phyloP scores from a whole-genome alignment of 768 basidiomycete species.

The Naganishia vishniacii region DNA sequence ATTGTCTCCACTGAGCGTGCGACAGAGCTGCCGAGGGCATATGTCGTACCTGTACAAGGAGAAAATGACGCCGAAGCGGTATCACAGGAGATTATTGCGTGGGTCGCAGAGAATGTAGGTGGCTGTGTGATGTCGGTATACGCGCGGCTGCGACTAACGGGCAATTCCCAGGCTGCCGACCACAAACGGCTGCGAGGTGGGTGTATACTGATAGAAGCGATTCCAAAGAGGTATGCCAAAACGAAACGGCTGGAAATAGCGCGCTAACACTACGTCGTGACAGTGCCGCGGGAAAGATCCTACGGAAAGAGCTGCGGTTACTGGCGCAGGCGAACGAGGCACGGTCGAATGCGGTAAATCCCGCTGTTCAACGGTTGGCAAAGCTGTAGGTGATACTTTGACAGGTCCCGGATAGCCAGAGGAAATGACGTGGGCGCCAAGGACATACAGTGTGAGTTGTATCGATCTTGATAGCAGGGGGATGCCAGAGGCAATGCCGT shows the following conservation, averaged over 20 bases:
- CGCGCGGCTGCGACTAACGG: neutral
- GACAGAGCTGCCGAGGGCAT: conserved; percentile 68
- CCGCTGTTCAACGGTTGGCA: conserved; percentile 5
- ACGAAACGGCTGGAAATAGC: neutral
- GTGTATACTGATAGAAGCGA: conserved; percentile 55
- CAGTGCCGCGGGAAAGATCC: conserved; percentile 80
- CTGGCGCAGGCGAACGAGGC: neutral
- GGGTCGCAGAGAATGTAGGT: conserved; percentile 56
- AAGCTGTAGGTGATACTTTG: neutral
- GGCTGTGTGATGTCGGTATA: no score
- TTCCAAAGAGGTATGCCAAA: conserved; percentile 63
- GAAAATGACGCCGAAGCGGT: neutral
- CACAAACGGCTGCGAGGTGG: conserved; percentile 76
- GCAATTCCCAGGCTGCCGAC: conserved; percentile 51
- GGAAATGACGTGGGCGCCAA: no score
- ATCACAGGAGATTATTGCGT: conserved; percentile 56
- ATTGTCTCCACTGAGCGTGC: conserved; percentile 62
- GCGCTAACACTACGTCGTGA: neutral
- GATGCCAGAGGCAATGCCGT: no score
- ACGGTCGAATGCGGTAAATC: neutral
- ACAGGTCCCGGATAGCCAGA: no score
- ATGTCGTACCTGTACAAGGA: conserved; percentile 45
- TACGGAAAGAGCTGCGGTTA: conserved; percentile 61
- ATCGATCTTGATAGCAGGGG: no score
- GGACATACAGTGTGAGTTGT: no score